Base-by-base conservation (phyloP, 1,284 basidiomycete genomes). In the Nidula niveotomentosa region DNA sequence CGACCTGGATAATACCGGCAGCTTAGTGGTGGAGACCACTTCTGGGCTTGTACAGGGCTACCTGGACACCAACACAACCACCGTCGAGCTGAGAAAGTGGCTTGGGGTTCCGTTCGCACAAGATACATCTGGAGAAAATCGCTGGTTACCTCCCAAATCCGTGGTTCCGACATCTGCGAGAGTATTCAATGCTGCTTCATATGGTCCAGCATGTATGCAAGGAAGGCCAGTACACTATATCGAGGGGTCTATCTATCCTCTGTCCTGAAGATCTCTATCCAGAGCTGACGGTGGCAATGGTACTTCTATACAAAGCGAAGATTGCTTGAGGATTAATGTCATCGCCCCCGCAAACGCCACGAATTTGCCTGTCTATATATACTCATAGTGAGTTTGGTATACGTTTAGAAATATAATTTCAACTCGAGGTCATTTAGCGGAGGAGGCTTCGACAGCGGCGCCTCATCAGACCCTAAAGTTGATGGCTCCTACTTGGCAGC, bases 391-490 rank as follows among this genome's bases (percentile, higher is more conserved):
- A 51, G 70, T 57, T 9, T 35, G 43, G 7, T 35, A 8, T 10
- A 9, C n/a, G n/a, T n/a, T n/a, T n/a, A n/a, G n/a, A n/a, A n/a
- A n/a, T n/a, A 8, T 48, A 36, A 8, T n/a, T 18, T 52, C 9
- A 18, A 39, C 8, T 36, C 8, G 8, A 8, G 8, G 8, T 41
- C 13, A 8, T 12, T n/a, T 48, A 71, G 66, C 59, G 69, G 69
- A 13, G 69, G 68, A 23, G 69, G 68, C 2, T 71, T 71, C 52
- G 69, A 70, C 55, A 76, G 74, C 57, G 73, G 74, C 17, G 67
- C 75, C 15, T 73, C 76, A 6, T 76, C 76, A 8, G 75, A 77
- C 53, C 74, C 74, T 7, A 76, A 77, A 58, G 74, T 77, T 51
- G 75, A 77, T 53, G 75, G 75, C 7, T 72, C 73, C 7, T 75